Evolutionary conservation across 768 basidiomycete genomes (phyloP).

Genomic region (Collybiopsis luxurians): DNA sequence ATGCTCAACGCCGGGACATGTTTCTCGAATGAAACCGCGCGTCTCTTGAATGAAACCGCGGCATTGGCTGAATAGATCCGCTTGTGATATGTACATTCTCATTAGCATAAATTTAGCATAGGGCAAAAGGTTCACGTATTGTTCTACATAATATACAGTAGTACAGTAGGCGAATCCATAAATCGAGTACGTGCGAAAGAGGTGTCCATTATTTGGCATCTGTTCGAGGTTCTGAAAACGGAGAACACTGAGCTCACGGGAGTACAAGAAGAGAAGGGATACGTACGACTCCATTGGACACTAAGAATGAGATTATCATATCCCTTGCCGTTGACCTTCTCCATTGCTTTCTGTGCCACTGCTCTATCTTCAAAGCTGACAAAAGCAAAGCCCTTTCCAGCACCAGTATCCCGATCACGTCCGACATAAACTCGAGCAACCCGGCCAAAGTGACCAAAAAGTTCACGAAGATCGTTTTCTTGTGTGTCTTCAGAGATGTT

Average conservation of each 20-base stretch:
- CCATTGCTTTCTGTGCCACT: conserved; percentile 83
- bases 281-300: conserved; percentile 63
- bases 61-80: background rate
- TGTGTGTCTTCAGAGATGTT: conserved; percentile 95
- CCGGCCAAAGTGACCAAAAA: conserved; percentile 84
- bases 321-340: conserved; percentile 87
- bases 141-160: background rate
- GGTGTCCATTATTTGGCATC: background rate
- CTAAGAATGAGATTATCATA: conserved; percentile 88
- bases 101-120: too few relatives aligned
- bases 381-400: conserved; percentile 96
- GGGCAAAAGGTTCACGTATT: background rate
- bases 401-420: conserved; percentile 89
- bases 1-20: conserved; percentile 1
- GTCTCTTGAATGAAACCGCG: too few relatives aligned
- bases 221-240: background rate
- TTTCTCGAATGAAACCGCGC: background rate
- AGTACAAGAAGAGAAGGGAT: background rate
- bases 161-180: background rate
- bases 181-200: background rate
- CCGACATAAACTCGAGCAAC: conserved; percentile 93
- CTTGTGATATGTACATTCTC: too few relatives aligned
- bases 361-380: conserved; percentile 88
- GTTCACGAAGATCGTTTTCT: conserved; percentile 89
- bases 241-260: background rate